Conservation (phyloP, 2,329 filamentous ascomycete species). For the Xylaria sp. region DNA sequence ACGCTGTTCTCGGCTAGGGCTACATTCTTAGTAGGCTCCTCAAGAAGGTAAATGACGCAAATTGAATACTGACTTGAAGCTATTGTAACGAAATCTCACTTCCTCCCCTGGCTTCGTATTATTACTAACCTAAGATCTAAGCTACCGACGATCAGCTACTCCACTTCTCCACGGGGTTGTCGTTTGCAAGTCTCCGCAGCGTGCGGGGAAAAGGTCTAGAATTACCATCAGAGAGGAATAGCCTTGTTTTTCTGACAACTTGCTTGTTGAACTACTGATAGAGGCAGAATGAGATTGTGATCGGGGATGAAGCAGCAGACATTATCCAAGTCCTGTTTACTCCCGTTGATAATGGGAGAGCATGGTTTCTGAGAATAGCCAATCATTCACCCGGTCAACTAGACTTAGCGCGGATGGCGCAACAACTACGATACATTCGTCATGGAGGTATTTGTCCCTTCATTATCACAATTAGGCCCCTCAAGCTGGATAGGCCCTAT, state of each 20-base stretch:
- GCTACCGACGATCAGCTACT: neutral
- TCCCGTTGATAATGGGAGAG: neutral
- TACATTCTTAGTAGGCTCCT: neutral
- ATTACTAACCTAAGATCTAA: neutral
- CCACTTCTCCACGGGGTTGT: conserved; percentile 8
- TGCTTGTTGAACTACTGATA: neutral
- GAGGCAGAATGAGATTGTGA: neutral
- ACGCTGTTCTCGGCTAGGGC: neutral
- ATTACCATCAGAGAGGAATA: neutral
- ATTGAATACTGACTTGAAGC: conserved; percentile 2
- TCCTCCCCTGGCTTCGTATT: conserved; percentile 4
- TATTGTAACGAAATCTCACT: neutral
- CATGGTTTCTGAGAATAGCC: neutral
- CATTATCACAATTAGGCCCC: neutral
- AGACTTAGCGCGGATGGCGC: conserved; percentile 28
- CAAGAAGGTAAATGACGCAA: neutral
- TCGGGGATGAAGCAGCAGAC: neutral
- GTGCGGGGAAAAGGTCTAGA: conserved; percentile 1
- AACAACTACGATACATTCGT: conserved; percentile 17
- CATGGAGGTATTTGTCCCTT: neutral
- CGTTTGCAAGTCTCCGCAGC: neutral
- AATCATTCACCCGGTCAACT: conserved; percentile 8
- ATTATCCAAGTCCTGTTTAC: neutral
- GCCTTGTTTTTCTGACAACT: neutral
- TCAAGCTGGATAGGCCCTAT: neutral